A percentile compares a stretch with the other conserved stretches of the same genome.
Conservation (phyloP, 2,329 filamentous ascomycete genomes). For the Colletotrichum lentis region DNA sequence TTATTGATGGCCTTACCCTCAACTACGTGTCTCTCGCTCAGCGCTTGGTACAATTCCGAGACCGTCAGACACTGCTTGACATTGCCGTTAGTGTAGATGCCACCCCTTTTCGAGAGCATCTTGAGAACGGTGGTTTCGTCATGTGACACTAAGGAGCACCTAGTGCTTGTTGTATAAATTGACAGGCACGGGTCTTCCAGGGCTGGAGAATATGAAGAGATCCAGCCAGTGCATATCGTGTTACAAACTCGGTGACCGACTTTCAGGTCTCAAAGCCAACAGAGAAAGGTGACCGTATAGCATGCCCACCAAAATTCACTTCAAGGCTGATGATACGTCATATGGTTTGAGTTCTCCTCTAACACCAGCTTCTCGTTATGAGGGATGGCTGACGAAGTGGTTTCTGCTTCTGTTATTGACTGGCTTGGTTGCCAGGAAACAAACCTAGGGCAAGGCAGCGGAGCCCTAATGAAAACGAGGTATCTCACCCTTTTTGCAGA, state of each 20-base stretch:
- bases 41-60: constrained; percentile 38
- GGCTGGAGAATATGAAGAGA: background rate
- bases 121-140: constrained; percentile 20
- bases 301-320: no score
- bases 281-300: no score
- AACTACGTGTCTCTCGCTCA: constrained; percentile 25
- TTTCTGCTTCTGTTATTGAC: no score
- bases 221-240: background rate
- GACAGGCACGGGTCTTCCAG: background rate
- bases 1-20: constrained; percentile 30
- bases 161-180: background rate
- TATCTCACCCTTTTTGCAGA: background rate
- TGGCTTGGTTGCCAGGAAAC: background rate
- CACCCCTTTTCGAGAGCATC: constrained; percentile 41
- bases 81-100: constrained; percentile 36
- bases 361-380: no score
- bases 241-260: no score
- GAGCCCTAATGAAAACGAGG: no score
- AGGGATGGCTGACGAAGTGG: no score
- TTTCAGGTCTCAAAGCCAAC: no score
- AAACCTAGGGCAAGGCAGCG: no score
- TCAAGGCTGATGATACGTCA: no score
- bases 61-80: constrained; percentile 38
- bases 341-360: no score
- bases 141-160: background rate